Conservation (phyloP, 2,329 filamentous ascomycete species). For the Diplodia sapinea region DNA sequence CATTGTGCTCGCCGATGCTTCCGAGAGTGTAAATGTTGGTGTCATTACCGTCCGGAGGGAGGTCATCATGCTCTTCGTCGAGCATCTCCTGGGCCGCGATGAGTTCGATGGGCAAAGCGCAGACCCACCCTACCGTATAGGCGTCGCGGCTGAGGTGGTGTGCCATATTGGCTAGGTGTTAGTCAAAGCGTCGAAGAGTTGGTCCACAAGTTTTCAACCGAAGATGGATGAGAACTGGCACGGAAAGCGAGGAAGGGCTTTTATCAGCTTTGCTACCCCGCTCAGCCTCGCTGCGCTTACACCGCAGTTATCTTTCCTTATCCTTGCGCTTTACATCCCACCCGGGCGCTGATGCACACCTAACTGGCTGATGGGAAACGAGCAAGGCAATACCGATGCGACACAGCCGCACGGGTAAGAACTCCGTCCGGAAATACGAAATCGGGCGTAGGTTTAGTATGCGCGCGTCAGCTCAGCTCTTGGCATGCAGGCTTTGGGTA, state of each 20-base stretch:
- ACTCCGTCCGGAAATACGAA: constrained; percentile 1
- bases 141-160: constrained; percentile 32
- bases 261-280: constrained; percentile 23
- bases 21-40: constrained; percentile 39
- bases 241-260: not conserved
- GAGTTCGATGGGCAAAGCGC: constrained; percentile 43
- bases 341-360: constrained; percentile 7
- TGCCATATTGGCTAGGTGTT: constrained; percentile 31
- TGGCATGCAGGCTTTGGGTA: not conserved
- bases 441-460: not conserved
- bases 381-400: constrained; percentile 2
- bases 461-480: not conserved
- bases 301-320: not conserved
- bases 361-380: constrained; percentile 9
- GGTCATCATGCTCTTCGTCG: constrained; percentile 38
- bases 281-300: constrained; percentile 24
- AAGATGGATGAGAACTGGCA: constrained; percentile 10
- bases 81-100: constrained; percentile 42
- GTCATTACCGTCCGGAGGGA: constrained; percentile 32
- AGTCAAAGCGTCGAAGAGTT: constrained; percentile 27
- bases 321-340: constrained; percentile 8
- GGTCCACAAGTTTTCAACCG: not conserved
- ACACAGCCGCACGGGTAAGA: constrained; percentile 6
- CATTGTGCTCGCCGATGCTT: constrained; percentile 41
- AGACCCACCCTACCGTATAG: constrained; percentile 46